Base-by-base conservation (phyloP, 2,329 filamentous ascomycete genomes). In the Fusarium lateritium region DNA sequence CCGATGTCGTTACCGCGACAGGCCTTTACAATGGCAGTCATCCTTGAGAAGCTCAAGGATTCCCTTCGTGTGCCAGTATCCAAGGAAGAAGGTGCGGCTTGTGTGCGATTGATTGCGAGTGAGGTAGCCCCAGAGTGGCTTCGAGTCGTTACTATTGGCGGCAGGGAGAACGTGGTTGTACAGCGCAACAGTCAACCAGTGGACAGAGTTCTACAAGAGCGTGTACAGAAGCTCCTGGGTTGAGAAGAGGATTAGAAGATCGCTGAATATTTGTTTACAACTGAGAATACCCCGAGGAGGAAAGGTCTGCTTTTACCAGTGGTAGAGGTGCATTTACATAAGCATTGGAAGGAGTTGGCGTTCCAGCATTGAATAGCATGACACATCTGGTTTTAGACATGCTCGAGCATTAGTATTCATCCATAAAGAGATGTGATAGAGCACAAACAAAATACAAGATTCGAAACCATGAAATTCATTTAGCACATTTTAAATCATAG, bases 1-100 rank as follows among this genome's bases (percentile, higher is more conserved):
- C 79, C 81, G 9, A 72, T 77, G 44, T 81, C 80, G 31, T 83
- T 88, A 73, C 85, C 83, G 6, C 83, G 89, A 11, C 82, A 92
- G 65, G 87, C 90, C 2, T 94, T 92, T 73, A 86, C 87, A 24
- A 86, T 94, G 83, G 80, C 85, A 28, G 84, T 83, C 14, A 80
- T 94, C 55, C 80, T 91, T 19, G 85, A 88, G 69, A 91, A 89
- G 76, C 82, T 94, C 49, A 86, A 85, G 73, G 91, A 93, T 77
- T 94, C 91, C 26, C 81, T 92, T 59, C 82, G 85, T 6, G 81
- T 83, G 68, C 85, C 86, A 5, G 79, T 88, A 52, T 85, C 86
- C 33, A 78, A 77, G 46, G 86, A 87, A 42, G 87, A 89, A 72
- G 85, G 81, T 6, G 79, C 80, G 11, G 70, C 75, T 11, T 87